Evolutionary conservation across 129 eudicot species (phyloP).

Genomic region (Rutidosis leptorrhynchoides): DNA sequence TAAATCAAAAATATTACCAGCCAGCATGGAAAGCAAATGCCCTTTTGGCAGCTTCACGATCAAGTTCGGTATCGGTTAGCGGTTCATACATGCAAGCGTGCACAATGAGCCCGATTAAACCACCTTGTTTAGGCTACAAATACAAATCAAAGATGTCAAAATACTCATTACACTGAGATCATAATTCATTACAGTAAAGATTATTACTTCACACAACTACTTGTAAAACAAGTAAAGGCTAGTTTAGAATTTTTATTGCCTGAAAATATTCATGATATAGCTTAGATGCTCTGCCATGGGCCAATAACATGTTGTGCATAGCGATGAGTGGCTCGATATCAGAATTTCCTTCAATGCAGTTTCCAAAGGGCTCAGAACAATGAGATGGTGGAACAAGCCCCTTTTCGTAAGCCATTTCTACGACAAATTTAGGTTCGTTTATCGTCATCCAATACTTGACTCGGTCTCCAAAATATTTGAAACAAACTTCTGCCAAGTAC

Average conservation of each 20-base stretch:
- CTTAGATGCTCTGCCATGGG: slow-evolving; percentile 74
- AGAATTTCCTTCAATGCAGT: slow-evolving; percentile 56
- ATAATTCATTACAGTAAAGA: background rate
- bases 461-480: slow-evolving; percentile 61
- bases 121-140: slow-evolving; percentile 52
- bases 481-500: slow-evolving; percentile 62
- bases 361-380: slow-evolving; percentile 75
- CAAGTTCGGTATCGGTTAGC: slow-evolving; percentile 37
- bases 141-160: slow-evolving; percentile 2
- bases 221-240: background rate
- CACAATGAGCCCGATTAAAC: slow-evolving; percentile 46
- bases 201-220: too few relatives aligned
- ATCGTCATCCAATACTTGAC: slow-evolving; percentile 74
- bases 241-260: slow-evolving; percentile 40
- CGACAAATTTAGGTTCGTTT: slow-evolving; percentile 58
- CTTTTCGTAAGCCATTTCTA: slow-evolving; percentile 30
- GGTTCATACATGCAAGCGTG: slow-evolving; percentile 49
- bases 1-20: slow-evolving; percentile 41
- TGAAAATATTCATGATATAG: slow-evolving; percentile 53
- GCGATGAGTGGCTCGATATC: slow-evolving; percentile 70
- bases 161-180: background rate
- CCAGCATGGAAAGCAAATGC: slow-evolving; percentile 55
- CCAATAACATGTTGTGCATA: slow-evolving; percentile 61
- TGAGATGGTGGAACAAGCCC: slow-evolving; percentile 59
- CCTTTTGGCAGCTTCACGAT: slow-evolving; percentile 52